A percentile compares a stretch with the other conserved stretches of the same genome.
Evolutionary conservation across 2,329 filamentous ascomycete species (phyloP).

Genomic region (Aureobasidium sp.): DNA sequence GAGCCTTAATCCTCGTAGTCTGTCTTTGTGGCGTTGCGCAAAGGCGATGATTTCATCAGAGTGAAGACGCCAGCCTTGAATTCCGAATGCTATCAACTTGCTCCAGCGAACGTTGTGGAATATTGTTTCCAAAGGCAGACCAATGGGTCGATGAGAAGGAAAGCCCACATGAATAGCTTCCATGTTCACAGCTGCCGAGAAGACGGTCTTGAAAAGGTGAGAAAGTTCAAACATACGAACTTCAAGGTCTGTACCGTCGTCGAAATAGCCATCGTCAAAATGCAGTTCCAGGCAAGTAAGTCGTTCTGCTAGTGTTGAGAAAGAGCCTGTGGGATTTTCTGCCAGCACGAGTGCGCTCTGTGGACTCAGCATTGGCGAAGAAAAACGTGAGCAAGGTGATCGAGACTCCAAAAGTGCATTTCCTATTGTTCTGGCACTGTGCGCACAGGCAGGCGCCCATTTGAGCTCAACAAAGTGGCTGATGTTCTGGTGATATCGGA

Average conservation of each 20-base stretch:
- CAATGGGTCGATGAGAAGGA: slow-evolving; percentile 47
- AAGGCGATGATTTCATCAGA: slow-evolving; percentile 53
- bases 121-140: slow-evolving; percentile 49
- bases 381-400: slow-evolving; percentile 51
- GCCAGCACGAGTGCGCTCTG: slow-evolving; percentile 47
- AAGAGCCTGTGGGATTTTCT: slow-evolving; percentile 36
- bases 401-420: slow-evolving; percentile 47
- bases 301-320: slow-evolving; percentile 45
- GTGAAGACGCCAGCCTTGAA: slow-evolving; percentile 55
- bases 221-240: slow-evolving; percentile 50
- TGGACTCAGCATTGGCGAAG: slow-evolving; percentile 54
- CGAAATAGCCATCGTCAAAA: slow-evolving; percentile 45
- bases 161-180: slow-evolving; percentile 58
- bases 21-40: slow-evolving; percentile 45
- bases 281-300: slow-evolving; percentile 55
- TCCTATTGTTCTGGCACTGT: slow-evolving; percentile 51
- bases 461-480: slow-evolving; percentile 41
- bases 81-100: slow-evolving; percentile 53
- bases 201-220: slow-evolving; percentile 47
- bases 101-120: slow-evolving; percentile 56
- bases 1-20: slow-evolving; percentile 50
- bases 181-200: slow-evolving; percentile 51
- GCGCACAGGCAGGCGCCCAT: slow-evolving; percentile 55
- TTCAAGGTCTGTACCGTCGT: slow-evolving; percentile 48
- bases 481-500: slow-evolving; percentile 39